Percentiles rank a stretch among this genome's conserved stretches.
Evolutionary conservation across 176 grass and related monocot species (phyloP).

Genomic region (Musa acuminata): DNA sequence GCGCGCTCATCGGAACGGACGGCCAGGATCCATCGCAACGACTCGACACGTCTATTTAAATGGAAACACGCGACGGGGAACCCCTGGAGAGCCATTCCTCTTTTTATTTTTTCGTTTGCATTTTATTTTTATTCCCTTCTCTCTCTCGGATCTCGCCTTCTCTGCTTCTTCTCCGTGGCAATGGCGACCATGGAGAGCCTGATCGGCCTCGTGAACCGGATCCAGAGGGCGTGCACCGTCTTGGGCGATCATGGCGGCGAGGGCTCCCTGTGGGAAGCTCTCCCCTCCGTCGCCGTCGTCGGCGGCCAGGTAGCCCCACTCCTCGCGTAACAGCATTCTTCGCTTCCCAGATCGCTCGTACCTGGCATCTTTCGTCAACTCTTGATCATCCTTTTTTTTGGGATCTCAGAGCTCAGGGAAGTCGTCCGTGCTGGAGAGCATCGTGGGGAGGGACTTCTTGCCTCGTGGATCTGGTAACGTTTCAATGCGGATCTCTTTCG

Average conservation of each 20-base stretch:
- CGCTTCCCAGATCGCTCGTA: conserved; percentile 24
- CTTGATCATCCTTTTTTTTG: conserved; percentile 15
- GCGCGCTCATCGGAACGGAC: neutral
- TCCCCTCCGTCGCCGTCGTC: conserved; percentile 97
- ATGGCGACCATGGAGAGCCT: conserved; percentile 99
- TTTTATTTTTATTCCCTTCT: neutral
- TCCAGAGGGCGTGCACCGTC: conserved; percentile 93
- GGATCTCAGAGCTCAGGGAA: conserved; percentile 83
- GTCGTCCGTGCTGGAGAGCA: conserved; percentile 97
- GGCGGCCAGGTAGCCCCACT: conserved; percentile 73
- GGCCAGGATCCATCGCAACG: neutral
- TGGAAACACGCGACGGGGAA: neutral
- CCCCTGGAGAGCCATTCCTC: neutral
- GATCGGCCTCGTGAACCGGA: conserved; percentile 97
- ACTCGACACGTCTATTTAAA: neutral
- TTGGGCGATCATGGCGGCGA: conserved; percentile 81
- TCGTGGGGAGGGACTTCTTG: conserved; percentile 98
- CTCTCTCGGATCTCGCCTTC: neutral
- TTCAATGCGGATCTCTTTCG: neutral
- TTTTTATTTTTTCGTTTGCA: neutral
- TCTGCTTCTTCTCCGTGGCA: conserved; percentile 4
- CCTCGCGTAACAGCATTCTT: neutral
- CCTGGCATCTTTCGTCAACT: neutral
- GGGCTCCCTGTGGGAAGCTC: conserved; percentile 88
- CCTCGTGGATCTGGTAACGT: conserved; percentile 99